Conservation (phyloP, 129 eudicot genomes). For the Glebionis coronaria region DNA sequence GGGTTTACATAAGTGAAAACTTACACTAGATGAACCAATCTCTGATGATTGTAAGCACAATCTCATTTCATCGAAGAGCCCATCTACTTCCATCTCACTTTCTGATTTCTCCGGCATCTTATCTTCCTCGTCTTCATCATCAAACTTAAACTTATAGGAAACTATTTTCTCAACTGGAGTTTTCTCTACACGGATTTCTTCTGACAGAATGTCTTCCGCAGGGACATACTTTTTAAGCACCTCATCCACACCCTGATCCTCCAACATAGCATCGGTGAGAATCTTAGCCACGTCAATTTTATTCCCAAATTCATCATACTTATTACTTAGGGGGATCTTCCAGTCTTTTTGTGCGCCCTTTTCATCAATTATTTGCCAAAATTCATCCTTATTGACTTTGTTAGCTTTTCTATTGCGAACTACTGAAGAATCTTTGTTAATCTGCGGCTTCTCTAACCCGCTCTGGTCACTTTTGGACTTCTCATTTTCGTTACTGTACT, state of each 20-base stretch:
- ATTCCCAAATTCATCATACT: no score
- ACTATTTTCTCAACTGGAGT: conserved; percentile 6
- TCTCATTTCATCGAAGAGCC: conserved; percentile 45
- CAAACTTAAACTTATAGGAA: conserved; percentile 47
- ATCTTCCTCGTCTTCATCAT: conserved; percentile 21
- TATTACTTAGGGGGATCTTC: background rate
- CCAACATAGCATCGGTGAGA: no score
- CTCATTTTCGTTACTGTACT: conserved; percentile 1
- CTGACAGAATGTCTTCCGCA: background rate
- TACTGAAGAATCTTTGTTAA: background rate
- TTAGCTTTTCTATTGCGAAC: no score
- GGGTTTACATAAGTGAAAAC: conserved; percentile 10
- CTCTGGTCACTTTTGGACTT: conserved; percentile 11
- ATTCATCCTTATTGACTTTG: background rate
- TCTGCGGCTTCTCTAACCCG: conserved; percentile 27
- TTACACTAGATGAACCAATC: conserved; percentile 27
- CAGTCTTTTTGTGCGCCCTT: conserved; percentile 4
- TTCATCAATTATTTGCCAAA: conserved; percentile 11
- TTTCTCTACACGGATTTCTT: conserved; percentile 13
- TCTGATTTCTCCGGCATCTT: conserved; percentile 28
- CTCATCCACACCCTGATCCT: no score
- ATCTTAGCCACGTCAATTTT: no score
- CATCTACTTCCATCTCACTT: conserved; percentile 39
- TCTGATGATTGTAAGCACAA: conserved; percentile 28
- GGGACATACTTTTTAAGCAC: conserved; percentile 7